These are phyloP conservation scores for Chlamydomonas sphaeroides DNA, from an alignment of 139 green algal genomes.

Conservation along the genomic window DNA sequence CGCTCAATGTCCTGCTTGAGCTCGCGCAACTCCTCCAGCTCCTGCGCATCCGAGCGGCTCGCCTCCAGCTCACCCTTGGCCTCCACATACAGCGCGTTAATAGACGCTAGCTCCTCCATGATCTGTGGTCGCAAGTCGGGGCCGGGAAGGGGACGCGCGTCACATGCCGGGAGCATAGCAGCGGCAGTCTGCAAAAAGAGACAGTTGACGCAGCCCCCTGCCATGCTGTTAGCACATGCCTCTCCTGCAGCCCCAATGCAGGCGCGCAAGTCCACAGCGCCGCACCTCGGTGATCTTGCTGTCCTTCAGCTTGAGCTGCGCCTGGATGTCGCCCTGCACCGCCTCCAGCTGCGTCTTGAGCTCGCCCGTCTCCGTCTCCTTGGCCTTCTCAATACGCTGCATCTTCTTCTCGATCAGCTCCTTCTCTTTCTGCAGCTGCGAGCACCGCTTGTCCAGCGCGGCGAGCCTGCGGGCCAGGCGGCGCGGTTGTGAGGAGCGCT, in stretches of 20 bases:
- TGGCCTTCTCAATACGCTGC: conserved; percentile 75
- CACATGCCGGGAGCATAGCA: too few relatives aligned
- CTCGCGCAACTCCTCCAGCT: conserved; percentile 95
- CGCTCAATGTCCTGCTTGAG: conserved; percentile 91
- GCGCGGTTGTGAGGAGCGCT: too few relatives aligned
- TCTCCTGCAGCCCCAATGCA: background rate
- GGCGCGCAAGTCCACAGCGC: background rate
- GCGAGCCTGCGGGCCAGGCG: conserved; percentile 28
- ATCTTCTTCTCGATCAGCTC: conserved; percentile 89
- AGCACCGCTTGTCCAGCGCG: conserved; percentile 46
- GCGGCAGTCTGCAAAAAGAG: too few relatives aligned
- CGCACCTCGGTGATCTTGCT: conserved; percentile 80
- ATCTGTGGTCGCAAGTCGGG: too few relatives aligned
- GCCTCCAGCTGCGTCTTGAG: conserved; percentile 62
- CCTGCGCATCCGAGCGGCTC: conserved; percentile 65
- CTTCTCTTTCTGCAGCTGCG: conserved; percentile 67
- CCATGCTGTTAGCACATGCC: background rate
- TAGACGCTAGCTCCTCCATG: conserved; percentile 82
- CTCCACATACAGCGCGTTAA: conserved; percentile 67
- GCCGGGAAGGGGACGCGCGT: too few relatives aligned
- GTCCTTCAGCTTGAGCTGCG: conserved; percentile 78
- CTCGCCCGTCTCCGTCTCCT: conserved; percentile 52
- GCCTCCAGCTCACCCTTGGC: conserved; percentile 60
- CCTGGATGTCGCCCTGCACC: conserved; percentile 48
- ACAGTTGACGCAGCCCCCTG: too few relatives aligned